Evolutionary conservation across 1,139 yeast species (phyloP), one percentile per base, ranked within the genome.

Genomic region (Yamadazyma membranifaciens): DNA sequence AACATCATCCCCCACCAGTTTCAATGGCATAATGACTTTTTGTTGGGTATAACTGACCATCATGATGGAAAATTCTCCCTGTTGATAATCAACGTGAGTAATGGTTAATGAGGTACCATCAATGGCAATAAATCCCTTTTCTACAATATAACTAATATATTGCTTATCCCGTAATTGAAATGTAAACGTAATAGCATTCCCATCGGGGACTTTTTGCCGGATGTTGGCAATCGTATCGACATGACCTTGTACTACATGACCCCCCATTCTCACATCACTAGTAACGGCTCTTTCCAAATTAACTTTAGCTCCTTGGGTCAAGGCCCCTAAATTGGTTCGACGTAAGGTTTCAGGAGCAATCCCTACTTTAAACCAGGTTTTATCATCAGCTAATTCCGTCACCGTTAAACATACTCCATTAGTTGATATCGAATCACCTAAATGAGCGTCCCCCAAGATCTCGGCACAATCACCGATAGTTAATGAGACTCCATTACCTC

Each of bases 171-270:
- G 68, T 43, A 91, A 74, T 60, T 76, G 67, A 63, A 92, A 89
- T 2, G 88, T 85, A 57, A 81, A 84, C 2, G 83, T 71, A 29
- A 89, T 68, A 2, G 98, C 85, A 61, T 89, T 87, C 2, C 86
- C 94, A 55, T 91, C 98, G 0, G 76, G 65, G 6, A 49, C 63
- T 27, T 66, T 71, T 2, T 63, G 60, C 1, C 75, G 74, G 31
- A 94, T 85, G 26, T 65, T 63, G 4, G 96, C 97, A 25, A 83
- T 73, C 0, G 97, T 87, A 58, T 92, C 98, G 27, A 94, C 91
- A 65, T 92, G 99, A 11, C 98, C 99, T 55, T 92, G 98, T 1
- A 92, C 98, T 46, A 91, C 81, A 63, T 92, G 99, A 1, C 99
- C 98, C 22, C 99, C 98, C 56, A 91, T 80, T 47, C 98, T 73